Conservation (phyloP, 2,329 filamentous ascomycete genomes). For the Epichloe uncinata region DNA sequence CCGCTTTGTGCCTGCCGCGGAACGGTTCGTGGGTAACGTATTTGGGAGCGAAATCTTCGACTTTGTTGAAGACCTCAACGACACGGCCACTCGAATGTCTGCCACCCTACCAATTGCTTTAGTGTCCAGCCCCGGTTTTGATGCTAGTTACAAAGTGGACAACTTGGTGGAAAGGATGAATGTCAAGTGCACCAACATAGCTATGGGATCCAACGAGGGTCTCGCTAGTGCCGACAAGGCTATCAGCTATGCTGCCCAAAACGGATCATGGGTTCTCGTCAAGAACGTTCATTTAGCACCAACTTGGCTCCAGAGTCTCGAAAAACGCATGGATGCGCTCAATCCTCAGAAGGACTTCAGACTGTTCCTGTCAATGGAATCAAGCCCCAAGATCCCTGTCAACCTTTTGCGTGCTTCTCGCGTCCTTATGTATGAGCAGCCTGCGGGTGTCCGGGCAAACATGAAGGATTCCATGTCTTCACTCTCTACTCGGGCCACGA, state of each 20-base stretch:
- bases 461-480: conserved; percentile 96
- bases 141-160: conserved; percentile 98
- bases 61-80: conserved; percentile 69
- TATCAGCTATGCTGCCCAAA: conserved; percentile 80
- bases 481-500: conserved; percentile 59
- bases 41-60: conserved; percentile 79
- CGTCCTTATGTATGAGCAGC: conserved; percentile 96
- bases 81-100: conserved; percentile 72
- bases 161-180: conserved; percentile 75
- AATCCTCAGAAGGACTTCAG: conserved; percentile 90
- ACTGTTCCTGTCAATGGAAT: conserved; percentile 96
- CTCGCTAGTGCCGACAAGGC: conserved; percentile 89
- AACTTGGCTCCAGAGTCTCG: conserved; percentile 90
- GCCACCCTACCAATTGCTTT: conserved; percentile 78
- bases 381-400: conserved; percentile 90
- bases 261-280: conserved; percentile 89
- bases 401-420: conserved; percentile 87
- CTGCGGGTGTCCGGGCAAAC: conserved; percentile 88
- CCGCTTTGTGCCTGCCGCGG: conserved; percentile 82
- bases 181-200: conserved; percentile 85
- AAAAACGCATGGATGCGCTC: conserved; percentile 91
- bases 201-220: conserved; percentile 97
- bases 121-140: conserved; percentile 90
- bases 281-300: conserved; percentile 98
- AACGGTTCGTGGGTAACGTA: conserved; percentile 76